Evolutionary conservation across 2,329 filamentous ascomycete genomes (phyloP).

Genomic region (Aaosphaeria pasadenensis): DNA sequence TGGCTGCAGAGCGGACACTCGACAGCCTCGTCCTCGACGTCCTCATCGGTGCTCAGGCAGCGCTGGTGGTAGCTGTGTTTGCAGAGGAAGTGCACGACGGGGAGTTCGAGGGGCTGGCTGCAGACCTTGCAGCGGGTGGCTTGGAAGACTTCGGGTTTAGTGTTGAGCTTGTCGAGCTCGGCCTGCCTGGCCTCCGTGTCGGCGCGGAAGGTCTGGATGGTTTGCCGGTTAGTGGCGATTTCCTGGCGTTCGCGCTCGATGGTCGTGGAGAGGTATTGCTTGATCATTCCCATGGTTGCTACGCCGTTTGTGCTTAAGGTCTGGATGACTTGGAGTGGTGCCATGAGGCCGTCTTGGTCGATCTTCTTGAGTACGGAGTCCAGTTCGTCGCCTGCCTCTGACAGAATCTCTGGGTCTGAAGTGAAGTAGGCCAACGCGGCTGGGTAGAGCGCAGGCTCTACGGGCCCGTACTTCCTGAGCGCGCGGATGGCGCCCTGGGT

Average conservation of each 20-base stretch:
- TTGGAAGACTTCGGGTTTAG: conserved; percentile 85
- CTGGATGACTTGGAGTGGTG: conserved; percentile 93
- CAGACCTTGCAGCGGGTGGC: conserved; percentile 85
- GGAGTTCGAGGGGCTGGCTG: conserved; percentile 73
- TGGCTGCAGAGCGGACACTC: conserved; percentile 85
- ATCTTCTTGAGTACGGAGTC: conserved; percentile 79
- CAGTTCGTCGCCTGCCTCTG: conserved; percentile 84
- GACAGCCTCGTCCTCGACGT: conserved; percentile 59
- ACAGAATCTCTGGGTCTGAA: conserved; percentile 74
- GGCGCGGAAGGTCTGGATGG: conserved; percentile 77
- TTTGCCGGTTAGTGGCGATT: conserved; percentile 76
- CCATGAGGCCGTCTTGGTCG: conserved; percentile 87
- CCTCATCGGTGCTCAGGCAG: conserved; percentile 68
- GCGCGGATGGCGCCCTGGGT: conserved; percentile 88
- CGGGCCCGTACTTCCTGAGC: conserved; percentile 83
- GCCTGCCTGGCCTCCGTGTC: conserved; percentile 78
- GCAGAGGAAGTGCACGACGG: conserved; percentile 92
- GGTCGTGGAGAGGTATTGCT: conserved; percentile 83
- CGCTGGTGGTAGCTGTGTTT: conserved; percentile 96
- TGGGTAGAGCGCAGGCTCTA: conserved; percentile 88
- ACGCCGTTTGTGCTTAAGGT: conserved; percentile 76
- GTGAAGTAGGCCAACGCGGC: conserved; percentile 92
- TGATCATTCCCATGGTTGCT: conserved; percentile 96
- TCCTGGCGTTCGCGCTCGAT: conserved; percentile 86
- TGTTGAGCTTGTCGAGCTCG: conserved; percentile 73